A percentile compares a stretch with the other conserved stretches of the same genome.
Conservation (phyloP, 805 yeast species). For the Metschnikowia henanensis region DNA sequence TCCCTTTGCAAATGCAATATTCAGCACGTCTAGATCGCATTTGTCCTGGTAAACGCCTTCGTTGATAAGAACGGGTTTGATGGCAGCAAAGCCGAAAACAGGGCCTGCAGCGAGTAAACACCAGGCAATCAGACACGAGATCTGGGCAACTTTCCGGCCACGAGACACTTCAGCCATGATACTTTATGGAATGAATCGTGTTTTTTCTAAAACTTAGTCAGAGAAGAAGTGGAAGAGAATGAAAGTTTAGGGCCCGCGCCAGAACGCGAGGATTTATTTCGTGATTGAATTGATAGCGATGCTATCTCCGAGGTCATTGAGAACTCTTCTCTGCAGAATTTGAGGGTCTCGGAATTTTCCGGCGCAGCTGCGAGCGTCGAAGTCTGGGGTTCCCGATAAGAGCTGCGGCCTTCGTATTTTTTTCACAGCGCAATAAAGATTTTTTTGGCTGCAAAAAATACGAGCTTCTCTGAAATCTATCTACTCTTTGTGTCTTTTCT, state of each 20-base stretch:
- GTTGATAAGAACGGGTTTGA: conserved; percentile 74
- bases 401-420: too few relatives aligned
- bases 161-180: conserved; percentile 18
- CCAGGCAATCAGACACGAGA: conserved; percentile 77
- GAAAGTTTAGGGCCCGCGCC: too few relatives aligned
- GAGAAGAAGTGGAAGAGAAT: not conserved
- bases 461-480: too few relatives aligned
- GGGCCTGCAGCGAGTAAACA: conserved; percentile 92
- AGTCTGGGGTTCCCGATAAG: conserved; percentile 6
- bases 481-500: too few relatives aligned
- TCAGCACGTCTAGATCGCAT: conserved; percentile 42
- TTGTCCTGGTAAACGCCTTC: conserved; percentile 73
- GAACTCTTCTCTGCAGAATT: not conserved
- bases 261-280: too few relatives aligned
- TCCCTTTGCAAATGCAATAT: not conserved
- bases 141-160: conserved; percentile 48
- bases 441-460: too few relatives aligned
- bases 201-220: too few relatives aligned
- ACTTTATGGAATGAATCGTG: too few relatives aligned
- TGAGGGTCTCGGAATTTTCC: not conserved
- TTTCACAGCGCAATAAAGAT: too few relatives aligned
- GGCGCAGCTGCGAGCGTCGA: conserved; percentile 1
- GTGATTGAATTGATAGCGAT: too few relatives aligned
- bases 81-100: conserved; percentile 93
- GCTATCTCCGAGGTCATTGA: too few relatives aligned